Evolutionary conservation across 345 rosid genomes (phyloP), one percentile per base, ranked within the genome.

Genomic region (Populus tremula): DNA sequence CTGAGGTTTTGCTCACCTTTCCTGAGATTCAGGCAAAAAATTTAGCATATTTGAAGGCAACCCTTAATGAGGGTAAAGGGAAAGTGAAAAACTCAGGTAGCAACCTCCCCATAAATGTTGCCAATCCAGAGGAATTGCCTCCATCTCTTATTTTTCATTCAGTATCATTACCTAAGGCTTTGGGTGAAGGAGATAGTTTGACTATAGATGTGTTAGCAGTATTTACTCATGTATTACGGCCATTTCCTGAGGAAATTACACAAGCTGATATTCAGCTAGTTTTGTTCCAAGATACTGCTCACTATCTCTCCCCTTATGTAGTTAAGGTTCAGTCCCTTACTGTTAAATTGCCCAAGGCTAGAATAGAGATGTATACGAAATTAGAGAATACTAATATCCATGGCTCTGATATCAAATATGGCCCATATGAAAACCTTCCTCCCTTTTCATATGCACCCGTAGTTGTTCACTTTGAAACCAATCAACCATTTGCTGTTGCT

Each of bases 191-290:
- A n/a, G 89, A 86, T 29, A 84, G 87, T 82, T 76, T 94, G 76
- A 89, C 86, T 61, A 73, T 92, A 8, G 93, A 91, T 71, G 91
- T 92, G 3, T 76, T 88, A 66, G 87, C 90, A 38, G 92, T 87
- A 10, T 92, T 88, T 72, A 88, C 93, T 43, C 92, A 84, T 66
- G 77, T 82, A 13, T 81, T 96, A 87, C 84, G 71, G 74, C 97
- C 97, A 1, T 86, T 92, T 86, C 99, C 99, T 2, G 95, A 92
- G 87, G 85, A 91, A 82, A 96, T 94, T 29, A 86, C 82, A 25
- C 99, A 96, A 86, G 90, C 90, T 76, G 97, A 92, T 78, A 84
- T 87, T 73, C 99, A 96, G 86, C 96, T 96, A 73, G 92, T 94
- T 39, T 78, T 94, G 80, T 90, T 85, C 78, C 91, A 90, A 83